Evolutionary conservation across 495 filamentous ascomycete genomes (phyloP), one percentile per base, ranked within the genome.

Genomic region (Podospora pseudopauciseta): DNA sequence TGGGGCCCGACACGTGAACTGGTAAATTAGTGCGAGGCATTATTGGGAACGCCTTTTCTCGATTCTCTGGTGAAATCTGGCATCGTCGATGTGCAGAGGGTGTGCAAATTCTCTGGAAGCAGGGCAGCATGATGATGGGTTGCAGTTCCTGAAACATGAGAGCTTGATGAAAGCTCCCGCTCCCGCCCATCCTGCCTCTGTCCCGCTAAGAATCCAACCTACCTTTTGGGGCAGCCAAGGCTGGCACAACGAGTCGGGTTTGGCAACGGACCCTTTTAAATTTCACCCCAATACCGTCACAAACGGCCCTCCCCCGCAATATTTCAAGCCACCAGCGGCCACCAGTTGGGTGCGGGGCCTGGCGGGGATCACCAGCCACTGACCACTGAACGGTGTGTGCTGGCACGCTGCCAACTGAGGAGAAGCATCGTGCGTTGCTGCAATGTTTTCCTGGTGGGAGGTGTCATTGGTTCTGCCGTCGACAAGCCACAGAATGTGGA

Each of bases 81-180:
- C 9, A 11, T 49, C 39, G 39, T 49, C 15, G 39, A 32, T 49
- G 39, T 49, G 39, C 39, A 49, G 39, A 11, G 15, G 39, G 39
- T 49, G 62, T 15, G n/a, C 16, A 64, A 18, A 5, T 34, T 54
- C 16, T 18, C 56, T 58, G 23, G 19, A 58, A 60, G 49, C 57
- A 54, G 60, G 20, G 60, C 63, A 70, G 71, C 68, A 61, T 62
- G 39, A 23, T 54, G 58, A 44, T 39, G 39, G 26, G 64, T 63
- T 54, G 20, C 53, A 64, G 27, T 56, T 66, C 63, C 72, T 75
- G 74, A 75, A 73, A 75, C 74, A 67, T 20, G 55, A 39, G 49
- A 53, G 58, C 28, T 56, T 53, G 32, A 64, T 39, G 39, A 60
- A 60, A 56, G 34, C 39, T 65, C 53, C 54, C 34, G 20, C 44